Evolutionary conservation across 345 rosid genomes (phyloP).

Genomic region (Arabidopsis thaliana): TAIR10.1 NC_003076.8:2206001-2206500

Average conservation of each 20-base stretch:
- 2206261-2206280: constrained; percentile 51
- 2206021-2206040: constrained; percentile 42
- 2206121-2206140: constrained; percentile 51
- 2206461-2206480: constrained; percentile 55
- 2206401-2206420: constrained; percentile 55
- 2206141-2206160: constrained; percentile 37
- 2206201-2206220: constrained; percentile 39
- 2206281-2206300: constrained; percentile 53
- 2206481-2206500: constrained; percentile 55
- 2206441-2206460: constrained; percentile 60
- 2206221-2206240: constrained; percentile 39
- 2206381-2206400: constrained; percentile 47
- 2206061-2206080: constrained; percentile 23
- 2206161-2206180: constrained; percentile 36
- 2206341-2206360: constrained; percentile 57
- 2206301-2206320: constrained; percentile 53
- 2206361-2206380: constrained; percentile 46
- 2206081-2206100: constrained; percentile 17
- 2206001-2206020: constrained; percentile 20
- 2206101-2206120: constrained; percentile 33
- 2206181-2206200: constrained; percentile 34
- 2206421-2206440: constrained; percentile 48
- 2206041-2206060: constrained; percentile 40
- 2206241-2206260: constrained; percentile 51
- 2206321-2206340: constrained; percentile 49